These are phyloP conservation scores for Metschnikowia corniflorae DNA, from an alignment of 805 yeast genomes.

Conservation along the genomic window DNA sequence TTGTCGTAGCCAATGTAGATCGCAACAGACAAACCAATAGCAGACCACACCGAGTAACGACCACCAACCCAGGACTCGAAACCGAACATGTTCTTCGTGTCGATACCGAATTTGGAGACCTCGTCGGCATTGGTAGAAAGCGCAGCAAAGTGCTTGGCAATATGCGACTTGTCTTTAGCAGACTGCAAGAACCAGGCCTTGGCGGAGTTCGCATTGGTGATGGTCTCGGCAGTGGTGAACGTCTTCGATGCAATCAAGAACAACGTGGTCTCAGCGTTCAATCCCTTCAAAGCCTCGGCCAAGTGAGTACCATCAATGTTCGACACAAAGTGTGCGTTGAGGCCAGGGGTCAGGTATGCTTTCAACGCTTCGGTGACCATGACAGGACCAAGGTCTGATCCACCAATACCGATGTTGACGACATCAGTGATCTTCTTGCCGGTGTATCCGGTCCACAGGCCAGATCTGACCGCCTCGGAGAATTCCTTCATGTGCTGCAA, in stretches of 20 bases:
- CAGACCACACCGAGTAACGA: slow-evolving; percentile 99
- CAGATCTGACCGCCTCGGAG: slow-evolving; percentile 84
- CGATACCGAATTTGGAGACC: slow-evolving; percentile 94
- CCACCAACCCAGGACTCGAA: slow-evolving; percentile 99
- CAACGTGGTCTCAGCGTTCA: slow-evolving; percentile 88
- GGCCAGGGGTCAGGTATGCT: slow-evolving; percentile 72
- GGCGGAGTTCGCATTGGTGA: slow-evolving; percentile 93
- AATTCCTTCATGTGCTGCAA: slow-evolving; percentile 96
- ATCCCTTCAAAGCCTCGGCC: slow-evolving; percentile 78
- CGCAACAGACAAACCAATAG: slow-evolving; percentile 95
- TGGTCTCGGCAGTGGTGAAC: slow-evolving; percentile 98
- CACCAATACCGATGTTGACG: slow-evolving; percentile 98
- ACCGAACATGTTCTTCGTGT: slow-evolving; percentile 97
- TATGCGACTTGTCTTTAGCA: slow-evolving; percentile 64
- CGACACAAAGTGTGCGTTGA: slow-evolving; percentile 89
- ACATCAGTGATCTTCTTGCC: slow-evolving; percentile 91
- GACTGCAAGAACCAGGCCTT: slow-evolving; percentile 86
- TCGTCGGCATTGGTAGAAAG: slow-evolving; percentile 88
- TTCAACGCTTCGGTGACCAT: slow-evolving; percentile 99
- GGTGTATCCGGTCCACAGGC: slow-evolving; percentile 95
- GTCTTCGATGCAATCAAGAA: slow-evolving; percentile 94
- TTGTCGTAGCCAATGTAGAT: slow-evolving; percentile 93
- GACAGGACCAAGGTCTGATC: slow-evolving; percentile 97
- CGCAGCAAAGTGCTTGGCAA: slow-evolving; percentile 97
- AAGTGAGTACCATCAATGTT: slow-evolving; percentile 98